Evolutionary conservation across 2,329 filamentous ascomycete genomes (phyloP), one percentile per base, ranked within the genome.

Genomic region (Exophiala calicioides): DNA sequence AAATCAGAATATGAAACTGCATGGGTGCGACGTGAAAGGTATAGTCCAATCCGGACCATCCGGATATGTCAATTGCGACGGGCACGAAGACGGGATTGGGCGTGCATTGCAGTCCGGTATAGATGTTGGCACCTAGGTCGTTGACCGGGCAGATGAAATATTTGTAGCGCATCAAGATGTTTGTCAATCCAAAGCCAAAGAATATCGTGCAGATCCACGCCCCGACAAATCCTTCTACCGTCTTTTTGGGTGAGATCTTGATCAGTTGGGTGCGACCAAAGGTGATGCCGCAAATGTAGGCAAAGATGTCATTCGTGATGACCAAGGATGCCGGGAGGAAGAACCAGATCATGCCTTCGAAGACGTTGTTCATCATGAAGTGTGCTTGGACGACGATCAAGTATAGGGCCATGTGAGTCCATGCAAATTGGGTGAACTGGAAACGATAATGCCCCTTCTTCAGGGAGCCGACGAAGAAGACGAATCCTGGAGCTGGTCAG

Each of bases 321-420:
- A 98, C 93, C 60, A 98, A 80, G 42, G 89, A 85, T 5, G 89
- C 90, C 5, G 93, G 93, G 33, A 98, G 73, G 79, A 97, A 96
- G 77, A 98, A 97, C 93, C 93, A 98, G 67, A 98, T 95, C 87
- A 98, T 90, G 73, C 93, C 93, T 73, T 98, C 93, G 61, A 98
- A 94, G 57, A 98, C 86, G 70, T 98, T 98, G 79, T 98, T 98
- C 88, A 98, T 97, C 73, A 97, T 89, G 68, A 98, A 98, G 68
- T 98, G 93, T 10, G 93, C 90, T 70, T 98, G 90, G 4, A 95
- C 90, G 29, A 97, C 91, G 62, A 98, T 96, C 62, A 98, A 78
- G 75, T 95, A 97, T 15, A 98, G 81, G 4, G 94, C 93, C 90
- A 98, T 97, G 68, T 98, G 93, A 10, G 93, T 97, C 93, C 93